Base-by-base conservation (phyloP, 2,329 filamentous ascomycete species). In the Dothistroma pini region DNA sequence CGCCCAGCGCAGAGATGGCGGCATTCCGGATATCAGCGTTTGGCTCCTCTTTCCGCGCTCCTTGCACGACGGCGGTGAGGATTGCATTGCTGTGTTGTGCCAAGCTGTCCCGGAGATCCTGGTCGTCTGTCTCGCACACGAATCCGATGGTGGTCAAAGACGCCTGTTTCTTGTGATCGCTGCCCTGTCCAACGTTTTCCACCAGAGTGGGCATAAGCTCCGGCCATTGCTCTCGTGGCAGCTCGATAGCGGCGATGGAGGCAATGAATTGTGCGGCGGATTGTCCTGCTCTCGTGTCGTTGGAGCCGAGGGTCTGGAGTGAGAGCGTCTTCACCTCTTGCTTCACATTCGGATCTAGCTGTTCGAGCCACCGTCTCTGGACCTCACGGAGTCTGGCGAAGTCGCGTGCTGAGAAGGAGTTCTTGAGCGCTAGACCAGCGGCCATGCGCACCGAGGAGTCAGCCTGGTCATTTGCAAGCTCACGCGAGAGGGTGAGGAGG, bases 111-210 rank as follows among this genome's bases (percentile, higher is more conserved):
- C 95, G 86, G 56, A 99, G 85, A 63, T 97, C 93, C 54, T 85
- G 74, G 74, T 99, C 95, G 73, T 96, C 91, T 70, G 90, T 93
- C 78, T 99, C 95, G 83, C 95, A 99, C 71, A 99, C 93, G 80
- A 95, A 99, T 70, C 95, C 95, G 76, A 99, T 97, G n/a, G 93
- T 89, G 60, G 91, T 93, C 72, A 99, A 81, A 50, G 93, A 97
- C 48, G 93, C 84, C 80, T 97, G 93, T 83, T 97, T 99, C 76
- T 96, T 87, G 78, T 92, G 87, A 74, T 93, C 89, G 71, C 83
- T 85, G 68, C 93, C 95, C 68, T 88, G 86, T 75, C 90, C 93
- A 68, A 99, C 93, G 76, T 95, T 96, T 77, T 93, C 89, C 68
- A 99, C 95, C 68, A 99, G 83, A 35, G 84, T 85, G 63, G 86